Evolutionary conservation across 2,329 filamentous ascomycete genomes (phyloP), one percentile per base, ranked within the genome.

Genomic region (Knoxdaviesia proteae): DNA sequence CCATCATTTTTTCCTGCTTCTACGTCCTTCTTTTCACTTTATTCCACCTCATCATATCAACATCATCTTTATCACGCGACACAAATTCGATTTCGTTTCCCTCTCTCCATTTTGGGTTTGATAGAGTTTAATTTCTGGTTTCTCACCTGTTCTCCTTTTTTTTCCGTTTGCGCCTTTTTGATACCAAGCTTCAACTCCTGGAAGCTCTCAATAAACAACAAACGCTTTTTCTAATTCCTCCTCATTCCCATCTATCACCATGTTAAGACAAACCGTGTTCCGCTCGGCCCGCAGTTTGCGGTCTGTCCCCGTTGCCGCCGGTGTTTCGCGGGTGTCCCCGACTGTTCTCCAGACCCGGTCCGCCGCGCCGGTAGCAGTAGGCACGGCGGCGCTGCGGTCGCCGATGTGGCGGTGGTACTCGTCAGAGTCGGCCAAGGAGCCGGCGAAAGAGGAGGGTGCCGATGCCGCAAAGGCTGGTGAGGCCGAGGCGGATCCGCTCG

Each of bases 401-500:
- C 33, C 41, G 11, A 20, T 20, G 20, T 32, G 40, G 32, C 44
- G 47, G 42, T 44, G 42, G 45, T 48, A 48, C 41, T 45, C 41
- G 41, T 38, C 45, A 38, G 48, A 49, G 42, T 34, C 42, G 7
- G n/a, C 38, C 34, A 44, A 50, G 44, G 31, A 52, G 52, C 42
- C 51, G 49, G 42, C 35, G 33, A 33, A 32, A 20, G 50, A 49
- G 9, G 48, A 46, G 31, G 54, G 56, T 38, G 45, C 50, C 9
- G 54, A 58, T 45, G 50, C 49, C 20, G 41, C 45, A 5, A 49
- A 58, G 36, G 36, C 53, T 9, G 47, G 55, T 6, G 49, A 51
- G 36, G 43, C 43, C 2, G 54, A 57, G 34, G 44, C 54, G 7
- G 61, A 62, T 44, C 55, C 59, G 37, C 53, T 65, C 36, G 54